Evolutionary conservation across 163 green algal genomes (phyloP).

Genomic region (Volvox carteri): DNA sequence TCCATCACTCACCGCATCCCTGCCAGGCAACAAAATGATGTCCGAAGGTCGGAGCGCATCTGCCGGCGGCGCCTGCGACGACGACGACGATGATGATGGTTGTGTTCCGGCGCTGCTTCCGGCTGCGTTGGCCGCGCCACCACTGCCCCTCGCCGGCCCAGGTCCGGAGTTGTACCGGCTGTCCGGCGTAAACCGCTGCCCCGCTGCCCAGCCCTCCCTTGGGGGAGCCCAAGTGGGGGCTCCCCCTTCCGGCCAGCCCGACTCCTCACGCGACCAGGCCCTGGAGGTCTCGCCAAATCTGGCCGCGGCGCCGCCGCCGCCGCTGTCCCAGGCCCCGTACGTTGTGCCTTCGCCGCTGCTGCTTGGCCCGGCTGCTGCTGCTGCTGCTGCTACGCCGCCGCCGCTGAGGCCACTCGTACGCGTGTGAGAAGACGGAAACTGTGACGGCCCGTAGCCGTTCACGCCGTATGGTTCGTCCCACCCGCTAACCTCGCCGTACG

Average conservation of each 20-base stretch:
- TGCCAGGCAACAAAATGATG: conserved; percentile 60
- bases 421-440: neutral
- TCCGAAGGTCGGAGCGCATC: conserved; percentile 54
- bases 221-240: neutral
- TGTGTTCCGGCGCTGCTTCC: neutral
- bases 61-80: too few species aligned
- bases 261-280: neutral
- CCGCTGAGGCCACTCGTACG: neutral
- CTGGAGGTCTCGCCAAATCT: neutral
- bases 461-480: neutral
- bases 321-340: neutral
- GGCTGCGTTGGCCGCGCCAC: neutral
- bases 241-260: neutral
- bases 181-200: too few species aligned
- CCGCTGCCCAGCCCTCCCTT: neutral
- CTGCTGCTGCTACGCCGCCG: too few species aligned
- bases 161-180: too few species aligned
- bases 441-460: neutral
- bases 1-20: conserved; percentile 58
- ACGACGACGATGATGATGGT: too few species aligned
- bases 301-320: neutral
- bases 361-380: neutral
- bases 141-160: too few species aligned
- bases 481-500: neutral
- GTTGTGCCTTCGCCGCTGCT: neutral